Base-by-base conservation (phyloP, 768 basidiomycete species). In the Guyanaporus albipodus region DNA sequence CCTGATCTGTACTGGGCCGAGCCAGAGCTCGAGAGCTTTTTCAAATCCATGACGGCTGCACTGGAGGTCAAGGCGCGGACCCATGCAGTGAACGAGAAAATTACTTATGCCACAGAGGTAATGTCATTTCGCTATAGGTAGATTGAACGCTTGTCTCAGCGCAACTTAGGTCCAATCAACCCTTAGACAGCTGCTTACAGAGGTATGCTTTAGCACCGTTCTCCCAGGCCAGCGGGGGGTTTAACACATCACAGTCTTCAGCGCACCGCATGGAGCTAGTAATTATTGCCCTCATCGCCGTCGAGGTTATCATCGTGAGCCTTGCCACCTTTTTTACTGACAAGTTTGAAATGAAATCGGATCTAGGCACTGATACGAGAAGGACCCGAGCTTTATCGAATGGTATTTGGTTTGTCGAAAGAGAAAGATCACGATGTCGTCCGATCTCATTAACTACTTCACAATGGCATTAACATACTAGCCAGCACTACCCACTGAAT, bases 1-100 rank as follows among this genome's bases (percentile, higher is more conserved):
- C 91, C 89, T 0, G 88, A 96, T 66, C 85, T 97, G 55, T 93
- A 96, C 63, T 98, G 95, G 94, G 77, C 86, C 15, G 91, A 96
- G 61, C 91, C 93, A 1, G 87, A 85, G 51, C 74, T 97, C 6
- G 94, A 97, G 71, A 85, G 76, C 15, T 83, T 87, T 61, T 97
- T 97, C 69, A 85, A 89, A 56, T 83, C 85, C 2, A 71, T 98
- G 59, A 90, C 82, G 48, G 71, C 79, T 31, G 91, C 95, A 6
- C 73, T 98, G 21, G 95, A 98, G 61, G 83, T 97, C 54, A 85
- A 83, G 58, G 72, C 80, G 22, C 79, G 95, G 17, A 87, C 90
- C 2, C 77, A 80, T 26, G 80, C 85, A 0, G 78, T 94, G 44
- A 94, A 95, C 60, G 89, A 91, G 59, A 96, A 95, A 63, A 92